Evolutionary conservation across 768 basidiomycete genomes (phyloP), one percentile per base, ranked within the genome.

Genomic region (Mycena leptocephala): DNA sequence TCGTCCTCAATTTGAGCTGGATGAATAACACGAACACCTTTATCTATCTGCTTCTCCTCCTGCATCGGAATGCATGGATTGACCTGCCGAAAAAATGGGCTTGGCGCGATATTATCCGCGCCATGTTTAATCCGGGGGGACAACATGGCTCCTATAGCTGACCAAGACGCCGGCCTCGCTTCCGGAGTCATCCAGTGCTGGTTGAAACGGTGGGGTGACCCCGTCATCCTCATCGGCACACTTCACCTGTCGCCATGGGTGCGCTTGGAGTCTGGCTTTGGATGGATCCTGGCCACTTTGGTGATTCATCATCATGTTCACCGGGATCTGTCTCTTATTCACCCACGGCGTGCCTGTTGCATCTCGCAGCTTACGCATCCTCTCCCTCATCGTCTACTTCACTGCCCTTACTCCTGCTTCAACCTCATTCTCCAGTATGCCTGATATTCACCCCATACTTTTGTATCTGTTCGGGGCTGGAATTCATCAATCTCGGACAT

Each of bases 1-100:
- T 80, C 39, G 75, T 78, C 18, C 78, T 80, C 37, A 74, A 80
- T 51, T 39, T 80, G 24, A 76, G 79, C 62, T 80, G 79, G 62
- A 43, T n/a, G n/a, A n/a, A n/a, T 62, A 79, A 73, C 53, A 63
- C 70, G 1, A 79, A 61, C 28, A 70, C 75, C 16, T 53, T 76
- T 24, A 66, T 75, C 35, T 68, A 53, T 14, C 37, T 72, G 65
- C 35, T 76, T 18, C 58, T 78, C 35, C 32, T 43, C 20, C 32
- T 74, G 39, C 66, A 51, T 43, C 74, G 70, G 35, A 53, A 28
- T n/a, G 33, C 32, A 20, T 41, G 61, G 43, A 32, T 41, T 9
- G 18, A 39, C 39, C 37, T 26, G 37, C 41, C 35, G 10, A 2
- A 2, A 5, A 30, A 41, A 30, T 32, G 51, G 74, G 11, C 22